phyloP scores from a whole-genome alignment of 305 asterid genomes.

The Rubia tinctorum region DNA sequence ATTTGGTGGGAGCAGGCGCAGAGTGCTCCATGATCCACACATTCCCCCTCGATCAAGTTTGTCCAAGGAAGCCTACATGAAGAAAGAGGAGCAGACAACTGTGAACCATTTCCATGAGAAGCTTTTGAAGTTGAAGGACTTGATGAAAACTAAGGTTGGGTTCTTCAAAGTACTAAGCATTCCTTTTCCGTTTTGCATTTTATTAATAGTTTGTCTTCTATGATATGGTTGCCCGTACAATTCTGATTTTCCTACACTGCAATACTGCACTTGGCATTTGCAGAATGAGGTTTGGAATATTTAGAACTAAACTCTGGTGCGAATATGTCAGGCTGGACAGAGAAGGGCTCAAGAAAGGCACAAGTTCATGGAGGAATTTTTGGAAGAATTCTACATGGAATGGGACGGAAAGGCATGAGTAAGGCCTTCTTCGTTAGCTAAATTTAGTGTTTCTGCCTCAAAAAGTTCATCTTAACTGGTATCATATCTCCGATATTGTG shows the following conservation, averaged over 20 bases:
- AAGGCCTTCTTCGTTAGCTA: constrained; percentile 12
- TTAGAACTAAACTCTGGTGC: constrained; percentile 3
- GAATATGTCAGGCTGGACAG: constrained; percentile 65
- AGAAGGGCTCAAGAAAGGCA: constrained; percentile 82
- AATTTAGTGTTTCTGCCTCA: background rate
- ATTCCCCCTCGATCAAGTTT: constrained; percentile 70
- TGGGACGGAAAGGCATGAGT: constrained; percentile 87
- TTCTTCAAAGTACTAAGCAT: background rate
- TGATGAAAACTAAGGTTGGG: constrained; percentile 86
- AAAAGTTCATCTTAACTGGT: background rate
- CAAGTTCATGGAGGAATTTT: constrained; percentile 80
- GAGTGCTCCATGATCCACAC: constrained; percentile 73
- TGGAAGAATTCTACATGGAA: constrained; percentile 76
- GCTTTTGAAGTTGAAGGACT: constrained; percentile 78
- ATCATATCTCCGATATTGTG: background rate
- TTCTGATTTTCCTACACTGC: background rate
- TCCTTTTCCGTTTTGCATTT: background rate
- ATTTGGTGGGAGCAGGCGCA: constrained; percentile 83
- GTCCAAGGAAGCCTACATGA: constrained; percentile 82
- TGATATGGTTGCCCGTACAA: background rate
- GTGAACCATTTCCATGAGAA: constrained; percentile 95
- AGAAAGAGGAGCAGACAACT: constrained; percentile 85
- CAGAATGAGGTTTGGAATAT: background rate
- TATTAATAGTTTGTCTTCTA: background rate
- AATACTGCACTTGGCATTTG: background rate